Evolutionary conservation across 2,329 filamentous ascomycete genomes (phyloP), one percentile per base, ranked within the genome.

Genomic region (Neoscytalidium dimidiatum): DNA sequence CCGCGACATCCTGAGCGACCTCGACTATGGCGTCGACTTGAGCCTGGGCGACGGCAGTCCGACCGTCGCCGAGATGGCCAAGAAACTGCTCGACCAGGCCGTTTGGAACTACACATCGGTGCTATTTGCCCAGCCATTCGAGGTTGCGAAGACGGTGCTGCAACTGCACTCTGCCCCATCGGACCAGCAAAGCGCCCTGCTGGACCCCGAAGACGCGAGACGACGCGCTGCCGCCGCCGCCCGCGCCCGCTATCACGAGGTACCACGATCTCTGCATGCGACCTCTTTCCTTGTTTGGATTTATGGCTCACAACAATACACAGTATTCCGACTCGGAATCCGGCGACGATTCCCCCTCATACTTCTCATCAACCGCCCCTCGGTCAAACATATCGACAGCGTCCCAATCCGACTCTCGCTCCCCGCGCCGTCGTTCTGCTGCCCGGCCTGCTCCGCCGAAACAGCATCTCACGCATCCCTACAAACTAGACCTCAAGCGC

Each of bases 81-180:
- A 90, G 74, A 89, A 90, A 68, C 81, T 96, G 67, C 74, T 97
- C 53, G 93, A 98, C 75, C 90, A 94, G 76, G 87, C 95, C 69
- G 76, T 96, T 77, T 96, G 94, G 89, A 94, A 95, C 75, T 99
- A 99, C 80, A 90, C 90, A 14, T 92, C 90, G 65, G 89, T 97
- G 26, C 79, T 98, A 73, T 89, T 97, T 75, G 91, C 92, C 62
- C 95, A 99, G 79, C 95, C 95, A 14, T 98, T 99, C 77, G 95
- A 98, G 82, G 94, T 97, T 65, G 93, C 94, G 73, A 98, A 97
- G 84, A 95, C 90, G 14, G 87, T 98, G 64, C 81, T 99, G 71
- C 95, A 99, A 79, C 88, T 93, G 60, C 87, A 86, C 68, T 79
- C 86, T 61, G 81, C 81, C 9, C 77, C 70, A 3, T 43, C 53